phyloP scores from a whole-genome alignment of 106 monocot genomes.

The Triglochin maritima region DNA sequence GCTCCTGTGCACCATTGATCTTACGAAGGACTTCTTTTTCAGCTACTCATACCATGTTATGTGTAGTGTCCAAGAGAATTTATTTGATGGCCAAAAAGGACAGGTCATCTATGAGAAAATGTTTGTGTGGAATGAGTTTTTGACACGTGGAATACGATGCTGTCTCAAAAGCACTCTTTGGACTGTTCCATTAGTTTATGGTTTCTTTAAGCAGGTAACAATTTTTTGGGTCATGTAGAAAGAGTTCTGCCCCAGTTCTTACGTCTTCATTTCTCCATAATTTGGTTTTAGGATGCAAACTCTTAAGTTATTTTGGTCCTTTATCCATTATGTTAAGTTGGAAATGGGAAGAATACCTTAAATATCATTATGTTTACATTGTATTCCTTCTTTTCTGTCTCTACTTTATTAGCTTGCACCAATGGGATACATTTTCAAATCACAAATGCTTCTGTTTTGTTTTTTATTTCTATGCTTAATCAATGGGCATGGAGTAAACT shows the following conservation, averaged over 20 bases:
- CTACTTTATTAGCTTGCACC: no score
- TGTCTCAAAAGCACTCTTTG: constrained; percentile 58
- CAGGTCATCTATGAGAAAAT: constrained; percentile 67
- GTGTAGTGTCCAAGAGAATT: constrained; percentile 84
- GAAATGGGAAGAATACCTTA: no score
- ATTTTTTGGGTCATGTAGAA: background rate
- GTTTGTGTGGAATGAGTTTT: constrained; percentile 97
- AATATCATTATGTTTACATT: no score
- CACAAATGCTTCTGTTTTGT: no score
- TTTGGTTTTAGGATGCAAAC: no score
- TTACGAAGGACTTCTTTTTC: constrained; percentile 97
- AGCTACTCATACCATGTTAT: constrained; percentile 89
- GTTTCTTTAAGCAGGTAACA: constrained; percentile 83
- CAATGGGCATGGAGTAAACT: no score
- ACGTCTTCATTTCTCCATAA: background rate
- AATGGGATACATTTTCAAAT: no score
- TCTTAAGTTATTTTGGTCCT: no score
- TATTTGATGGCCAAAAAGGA: constrained; percentile 37
- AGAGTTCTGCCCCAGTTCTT: background rate
- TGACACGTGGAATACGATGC: constrained; percentile 63
- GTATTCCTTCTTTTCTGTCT: no score
- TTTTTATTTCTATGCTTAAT: no score
- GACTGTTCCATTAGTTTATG: constrained; percentile 94
- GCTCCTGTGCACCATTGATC: constrained; percentile 64
- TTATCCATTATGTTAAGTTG: no score